Evolutionary conservation across 345 rosid genomes (phyloP).

Genomic region (Passiflora organensis): DNA sequence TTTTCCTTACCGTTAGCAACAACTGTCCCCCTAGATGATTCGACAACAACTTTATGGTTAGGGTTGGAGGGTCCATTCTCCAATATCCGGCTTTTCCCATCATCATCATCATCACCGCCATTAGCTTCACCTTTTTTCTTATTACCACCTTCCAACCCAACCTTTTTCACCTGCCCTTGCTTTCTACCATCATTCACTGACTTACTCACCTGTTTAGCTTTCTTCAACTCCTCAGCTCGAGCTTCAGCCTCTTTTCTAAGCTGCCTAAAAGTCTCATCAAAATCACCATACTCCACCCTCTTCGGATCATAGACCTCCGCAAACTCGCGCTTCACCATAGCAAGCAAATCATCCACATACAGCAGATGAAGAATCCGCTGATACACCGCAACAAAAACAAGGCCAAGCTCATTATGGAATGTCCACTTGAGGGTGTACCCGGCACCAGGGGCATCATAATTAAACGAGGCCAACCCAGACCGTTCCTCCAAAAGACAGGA

Average conservation of each 20-base stretch:
- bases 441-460: slow-evolving; percentile 74
- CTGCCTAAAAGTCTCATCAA: slow-evolving; percentile 85
- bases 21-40: slow-evolving; percentile 41
- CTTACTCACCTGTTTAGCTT: slow-evolving; percentile 53
- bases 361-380: slow-evolving; percentile 86
- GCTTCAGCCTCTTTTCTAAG: slow-evolving; percentile 91
- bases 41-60: slow-evolving; percentile 27
- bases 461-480: slow-evolving; percentile 70
- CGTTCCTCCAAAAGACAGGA: slow-evolving; percentile 97
- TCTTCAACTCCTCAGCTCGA: slow-evolving; percentile 78
- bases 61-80: slow-evolving; percentile 65
- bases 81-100: slow-evolving; percentile 37
- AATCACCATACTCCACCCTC: slow-evolving; percentile 50
- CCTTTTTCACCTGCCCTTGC: slow-evolving; percentile 53
- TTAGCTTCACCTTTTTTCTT: slow-evolving; percentile 36
- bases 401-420: slow-evolving; percentile 90
- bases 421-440: slow-evolving; percentile 95
- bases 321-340: slow-evolving; percentile 68
- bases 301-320: slow-evolving; percentile 77
- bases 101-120: slow-evolving; percentile 56
- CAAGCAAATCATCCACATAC: slow-evolving; percentile 87
- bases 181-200: slow-evolving; percentile 47
- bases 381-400: slow-evolving; percentile 93
- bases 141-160: slow-evolving; percentile 58
- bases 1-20: slow-evolving; percentile 77